Evolutionary conservation across 495 filamentous ascomycete genomes (phyloP), one percentile per base, ranked within the genome.

Genomic region (Physcia stellaris): DNA sequence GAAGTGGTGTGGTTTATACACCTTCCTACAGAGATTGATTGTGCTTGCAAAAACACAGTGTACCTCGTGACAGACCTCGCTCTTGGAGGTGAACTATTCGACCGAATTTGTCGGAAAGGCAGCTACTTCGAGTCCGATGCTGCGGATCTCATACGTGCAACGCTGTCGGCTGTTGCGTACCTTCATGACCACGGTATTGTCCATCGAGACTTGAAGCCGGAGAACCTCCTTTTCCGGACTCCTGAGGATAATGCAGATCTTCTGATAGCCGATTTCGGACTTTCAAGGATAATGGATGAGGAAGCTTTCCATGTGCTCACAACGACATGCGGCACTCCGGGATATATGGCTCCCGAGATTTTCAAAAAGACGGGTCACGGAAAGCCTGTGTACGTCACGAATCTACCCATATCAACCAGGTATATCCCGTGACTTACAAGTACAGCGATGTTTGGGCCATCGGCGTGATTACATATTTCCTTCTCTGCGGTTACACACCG

Each of bases 171-270:
- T n/a, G 90, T 96, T 37, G 88, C 90, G 33, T 98, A 98, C 58
- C 74, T 98, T 22, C 90, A 98, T 58, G 92, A 96, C 58, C 86
- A 98, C 50, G 90, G 88, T 41, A 98, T 98, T 51, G 90, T 98
- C 9, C 90, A 98, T 56, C 84, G 90, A 45, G 79, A 83, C 51
- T 54, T 79, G 12, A 80, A 78, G 46, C 67, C 62, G 11, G 64
- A 71, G 52, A 73, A 71, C 26, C 46, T 73, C 15, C 53, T 72
- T 12, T 72, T 72, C 49, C 62, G 68, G 26, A 72, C 68, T 0
- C 68, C 68, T 4, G 68, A 71, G 43, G 68, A 72, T 42, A 72
- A 72, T 47, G 68, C 68, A 10, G 68, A 72, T 40, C 58, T 98
- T n/a, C 62, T 98, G 37, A 96, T 98, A 53, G 90, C 92, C 24